phyloP scores from a whole-genome alignment of 306 rosid genomes.

The Castanea crenata region DNA sequence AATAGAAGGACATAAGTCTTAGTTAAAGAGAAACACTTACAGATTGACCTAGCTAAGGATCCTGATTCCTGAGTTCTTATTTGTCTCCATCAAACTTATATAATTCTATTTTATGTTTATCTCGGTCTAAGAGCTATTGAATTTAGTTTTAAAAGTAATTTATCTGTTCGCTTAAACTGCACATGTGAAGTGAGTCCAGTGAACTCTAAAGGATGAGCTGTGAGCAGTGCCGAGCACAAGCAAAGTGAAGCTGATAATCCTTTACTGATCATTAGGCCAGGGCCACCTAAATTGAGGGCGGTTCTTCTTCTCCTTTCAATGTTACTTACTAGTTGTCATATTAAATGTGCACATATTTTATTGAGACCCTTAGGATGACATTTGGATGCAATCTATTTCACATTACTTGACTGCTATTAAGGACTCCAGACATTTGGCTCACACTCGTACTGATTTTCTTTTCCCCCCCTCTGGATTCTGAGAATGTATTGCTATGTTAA shows the following conservation, averaged over 20 bases:
- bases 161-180: background rate
- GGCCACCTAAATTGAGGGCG: background rate
- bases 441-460: background rate
- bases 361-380: background rate
- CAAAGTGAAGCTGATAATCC: background rate
- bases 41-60: background rate
- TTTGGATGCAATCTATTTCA: background rate
- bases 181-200: background rate
- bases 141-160: background rate
- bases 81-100: background rate
- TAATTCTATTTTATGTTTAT: background rate
- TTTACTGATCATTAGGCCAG: slow-evolving; percentile 6
- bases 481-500: slow-evolving; percentile 13
- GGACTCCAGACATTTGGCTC: background rate
- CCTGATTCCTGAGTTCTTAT: background rate
- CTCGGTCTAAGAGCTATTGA: background rate
- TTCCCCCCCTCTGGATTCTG: background rate
- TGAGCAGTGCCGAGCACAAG: background rate
- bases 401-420: background rate
- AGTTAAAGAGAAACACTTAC: background rate
- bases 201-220: background rate
- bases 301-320: background rate
- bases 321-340: background rate
- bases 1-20: background rate
- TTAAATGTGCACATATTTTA: background rate